phyloP scores from a whole-genome alignment of 2,329 filamentous ascomycete genomes.

The Phialocephala sp. region DNA sequence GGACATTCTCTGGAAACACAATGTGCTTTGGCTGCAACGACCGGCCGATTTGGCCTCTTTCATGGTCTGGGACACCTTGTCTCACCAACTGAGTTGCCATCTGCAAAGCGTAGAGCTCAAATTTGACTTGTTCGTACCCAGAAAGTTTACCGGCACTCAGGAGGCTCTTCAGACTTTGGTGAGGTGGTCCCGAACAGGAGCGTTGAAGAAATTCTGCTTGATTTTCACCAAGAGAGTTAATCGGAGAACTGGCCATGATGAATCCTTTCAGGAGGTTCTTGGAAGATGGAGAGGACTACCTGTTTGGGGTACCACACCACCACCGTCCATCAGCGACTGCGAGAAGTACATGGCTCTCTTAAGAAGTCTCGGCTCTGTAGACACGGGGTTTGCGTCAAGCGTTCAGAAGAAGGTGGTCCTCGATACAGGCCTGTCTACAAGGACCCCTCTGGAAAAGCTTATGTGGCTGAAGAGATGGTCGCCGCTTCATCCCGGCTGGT shows the following conservation, averaged over 20 bases:
- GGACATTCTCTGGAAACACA: conserved; percentile 11
- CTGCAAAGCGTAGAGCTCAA: conserved; percentile 8
- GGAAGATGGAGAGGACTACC: conserved; percentile 7
- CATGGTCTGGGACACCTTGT: not conserved
- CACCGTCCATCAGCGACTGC: conserved; percentile 3
- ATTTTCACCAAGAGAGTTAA: conserved; percentile 5
- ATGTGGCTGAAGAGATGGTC: conserved; percentile 8
- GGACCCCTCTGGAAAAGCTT: not conserved
- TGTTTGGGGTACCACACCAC: conserved; percentile 2
- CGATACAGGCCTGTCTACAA: not conserved
- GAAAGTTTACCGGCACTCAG: conserved; percentile 1
- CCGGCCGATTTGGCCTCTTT: not conserved
- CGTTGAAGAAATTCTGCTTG: conserved; percentile 6
- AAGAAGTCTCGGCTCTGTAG: not conserved
- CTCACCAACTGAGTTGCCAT: not conserved
- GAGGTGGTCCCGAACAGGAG: conserved; percentile 9
- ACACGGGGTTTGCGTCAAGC: not conserved
- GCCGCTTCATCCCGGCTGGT: not conserved
- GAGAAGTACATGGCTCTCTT: conserved; percentile 6
- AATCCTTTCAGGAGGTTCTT: conserved; percentile 1
- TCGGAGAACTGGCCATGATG: conserved; percentile 1
- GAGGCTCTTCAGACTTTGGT: conserved; percentile 7
- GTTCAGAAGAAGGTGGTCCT: conserved; percentile 8
- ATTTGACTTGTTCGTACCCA: conserved; percentile 5
- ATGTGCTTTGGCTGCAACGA: not conserved